A percentile compares a stretch with the other conserved stretches of the same genome.
Conservation (phyloP, 495 filamentous ascomycete species). For the Penicillium chermesinum region DNA sequence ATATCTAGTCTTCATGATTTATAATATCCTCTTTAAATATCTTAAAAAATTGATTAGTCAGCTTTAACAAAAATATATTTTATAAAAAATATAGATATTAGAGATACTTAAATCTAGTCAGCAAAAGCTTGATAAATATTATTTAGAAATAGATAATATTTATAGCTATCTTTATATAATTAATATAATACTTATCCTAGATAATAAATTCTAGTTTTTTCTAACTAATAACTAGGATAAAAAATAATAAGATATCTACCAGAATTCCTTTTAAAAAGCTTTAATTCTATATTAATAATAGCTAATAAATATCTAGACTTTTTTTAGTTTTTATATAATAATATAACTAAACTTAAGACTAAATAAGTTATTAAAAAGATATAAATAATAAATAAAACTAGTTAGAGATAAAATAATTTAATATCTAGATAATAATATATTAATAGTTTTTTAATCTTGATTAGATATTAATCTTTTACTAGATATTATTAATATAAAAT, state of each 20-base stretch:
- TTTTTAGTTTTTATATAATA: too few relatives aligned
- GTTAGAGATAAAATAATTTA: too few relatives aligned
- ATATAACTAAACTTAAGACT: not conserved
- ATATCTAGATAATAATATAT: too few relatives aligned
- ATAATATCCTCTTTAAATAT: constrained; percentile 13
- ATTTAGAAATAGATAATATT: constrained; percentile 9
- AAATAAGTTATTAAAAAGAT: constrained; percentile 7
- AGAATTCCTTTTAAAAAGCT: not conserved
- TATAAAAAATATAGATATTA: constrained; percentile 14
- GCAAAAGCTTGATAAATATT: constrained; percentile 16
- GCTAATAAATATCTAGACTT: too few relatives aligned
- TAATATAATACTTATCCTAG: constrained; percentile 14
- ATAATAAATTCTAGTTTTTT: constrained; percentile 23
- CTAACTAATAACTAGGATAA: constrained; percentile 8
- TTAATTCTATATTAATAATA: not conserved
- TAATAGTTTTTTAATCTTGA: too few relatives aligned
- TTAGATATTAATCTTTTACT: too few relatives aligned
- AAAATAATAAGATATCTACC: not conserved
- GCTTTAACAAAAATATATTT: constrained; percentile 3
- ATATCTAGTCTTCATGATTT: constrained; percentile 14
- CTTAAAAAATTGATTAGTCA: constrained; percentile 1
- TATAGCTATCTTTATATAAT: constrained; percentile 13
- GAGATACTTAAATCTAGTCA: not conserved
- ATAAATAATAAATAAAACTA: too few relatives aligned
- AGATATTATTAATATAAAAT: not conserved